Evolutionary conservation across 129 eudicot genomes (phyloP).

Genomic region (Ambrosia trifida): DNA sequence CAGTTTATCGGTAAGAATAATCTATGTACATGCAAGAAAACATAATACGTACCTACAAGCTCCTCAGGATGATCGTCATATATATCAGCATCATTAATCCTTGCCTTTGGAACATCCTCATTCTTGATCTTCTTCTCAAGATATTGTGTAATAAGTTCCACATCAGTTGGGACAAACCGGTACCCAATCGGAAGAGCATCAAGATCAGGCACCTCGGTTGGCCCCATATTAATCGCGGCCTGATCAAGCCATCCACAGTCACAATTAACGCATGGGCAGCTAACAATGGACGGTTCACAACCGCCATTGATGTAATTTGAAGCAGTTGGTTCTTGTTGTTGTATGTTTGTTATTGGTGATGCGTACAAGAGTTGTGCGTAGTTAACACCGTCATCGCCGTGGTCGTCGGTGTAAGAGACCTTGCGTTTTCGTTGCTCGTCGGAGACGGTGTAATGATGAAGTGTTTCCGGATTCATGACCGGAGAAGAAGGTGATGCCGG

Average conservation of each 20-base stretch:
- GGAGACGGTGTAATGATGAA: not conserved
- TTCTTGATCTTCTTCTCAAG: conserved; percentile 29
- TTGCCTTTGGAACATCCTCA: conserved; percentile 21
- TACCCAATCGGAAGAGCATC: conserved; percentile 22
- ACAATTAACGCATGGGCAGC: not conserved
- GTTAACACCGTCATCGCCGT: not conserved
- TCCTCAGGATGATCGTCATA: conserved; percentile 22
- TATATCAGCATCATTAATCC: conserved; percentile 11
- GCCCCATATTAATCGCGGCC: not conserved
- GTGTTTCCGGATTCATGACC: conserved; percentile 3
- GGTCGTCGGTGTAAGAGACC: not conserved
- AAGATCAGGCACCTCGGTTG: not conserved
- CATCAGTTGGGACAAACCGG: conserved; percentile 18
- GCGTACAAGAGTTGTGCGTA: not conserved
- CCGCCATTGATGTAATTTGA: not conserved
- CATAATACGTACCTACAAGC: conserved; percentile 2
- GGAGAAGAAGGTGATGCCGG: conserved; percentile 9
- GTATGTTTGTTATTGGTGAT: not conserved
- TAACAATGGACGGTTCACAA: no score
- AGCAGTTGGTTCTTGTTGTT: conserved; percentile 4
- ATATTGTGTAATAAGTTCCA: conserved; percentile 23
- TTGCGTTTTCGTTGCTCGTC: not conserved
- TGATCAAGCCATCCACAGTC: not conserved
- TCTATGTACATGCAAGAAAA: not conserved
- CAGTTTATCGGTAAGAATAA: no score